Conservation (phyloP, 768 basidiomycete genomes). For the Tulasnella sp. region DNA sequence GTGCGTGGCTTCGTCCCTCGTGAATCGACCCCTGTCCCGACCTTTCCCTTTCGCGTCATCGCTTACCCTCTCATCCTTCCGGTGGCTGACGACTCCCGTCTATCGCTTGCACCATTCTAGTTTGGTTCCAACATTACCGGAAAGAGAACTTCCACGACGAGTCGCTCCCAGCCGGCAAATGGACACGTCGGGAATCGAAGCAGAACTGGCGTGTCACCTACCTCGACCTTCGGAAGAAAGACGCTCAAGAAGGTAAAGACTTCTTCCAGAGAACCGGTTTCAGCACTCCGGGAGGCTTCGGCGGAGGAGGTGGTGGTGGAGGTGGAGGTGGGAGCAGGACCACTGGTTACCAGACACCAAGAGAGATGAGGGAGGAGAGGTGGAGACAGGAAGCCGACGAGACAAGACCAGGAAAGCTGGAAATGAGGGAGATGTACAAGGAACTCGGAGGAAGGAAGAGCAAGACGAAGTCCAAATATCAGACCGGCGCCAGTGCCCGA, state of each 20-base stretch:
- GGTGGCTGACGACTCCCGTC: conserved; percentile 1
- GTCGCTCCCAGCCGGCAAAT: conserved; percentile 73
- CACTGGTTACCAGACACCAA: conserved; percentile 69
- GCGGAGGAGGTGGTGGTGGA: conserved; percentile 38
- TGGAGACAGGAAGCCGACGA: conserved; percentile 53
- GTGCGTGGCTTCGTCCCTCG: conserved; percentile 42
- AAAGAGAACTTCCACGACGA: conserved; percentile 83
- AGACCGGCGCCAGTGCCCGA: conserved; percentile 49
- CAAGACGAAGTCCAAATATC: conserved; percentile 68
- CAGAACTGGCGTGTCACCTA: conserved; percentile 60
- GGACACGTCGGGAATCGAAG: conserved; percentile 92
- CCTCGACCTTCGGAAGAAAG: conserved; percentile 19
- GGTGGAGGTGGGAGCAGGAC: background rate
- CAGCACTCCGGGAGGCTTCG: conserved; percentile 39
- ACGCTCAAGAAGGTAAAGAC: conserved; percentile 39
- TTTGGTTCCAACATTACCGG: conserved; percentile 92
- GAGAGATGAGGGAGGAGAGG: conserved; percentile 71
- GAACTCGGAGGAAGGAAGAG: conserved; percentile 82
- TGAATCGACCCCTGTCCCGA: background rate
- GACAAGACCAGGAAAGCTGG: conserved; percentile 61
- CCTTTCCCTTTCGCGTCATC: background rate
- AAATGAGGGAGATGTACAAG: conserved; percentile 91
- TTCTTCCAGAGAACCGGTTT: background rate
- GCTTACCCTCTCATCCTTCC: conserved; percentile 2
- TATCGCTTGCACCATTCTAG: conserved; percentile 44